Conservation (phyloP, 2,329 filamentous ascomycete species). For the Pochonia chlamydosporia region DNA sequence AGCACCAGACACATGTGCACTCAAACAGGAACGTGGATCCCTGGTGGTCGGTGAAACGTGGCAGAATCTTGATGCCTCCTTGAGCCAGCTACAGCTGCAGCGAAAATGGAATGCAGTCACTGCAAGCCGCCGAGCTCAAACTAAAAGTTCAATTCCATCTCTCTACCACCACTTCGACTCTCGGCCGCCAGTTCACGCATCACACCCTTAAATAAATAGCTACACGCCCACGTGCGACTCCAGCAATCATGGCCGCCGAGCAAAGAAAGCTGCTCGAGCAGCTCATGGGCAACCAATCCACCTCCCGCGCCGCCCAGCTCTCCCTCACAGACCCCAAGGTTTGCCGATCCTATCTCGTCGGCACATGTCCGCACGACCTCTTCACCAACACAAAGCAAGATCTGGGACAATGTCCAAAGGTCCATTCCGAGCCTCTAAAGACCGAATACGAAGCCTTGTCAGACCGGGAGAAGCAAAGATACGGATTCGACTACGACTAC, state of each 20-base stretch:
- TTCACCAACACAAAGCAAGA: slow-evolving; percentile 99
- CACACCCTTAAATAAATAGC: background rate
- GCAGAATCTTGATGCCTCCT: slow-evolving; percentile 10
- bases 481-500: slow-evolving; percentile 95
- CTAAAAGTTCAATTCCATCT: background rate
- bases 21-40: slow-evolving; percentile 4
- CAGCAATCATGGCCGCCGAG: slow-evolving; percentile 75
- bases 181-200: background rate
- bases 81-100: background rate
- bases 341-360: slow-evolving; percentile 88
- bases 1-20: too few species aligned
- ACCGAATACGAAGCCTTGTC: slow-evolving; percentile 76
- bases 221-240: background rate
- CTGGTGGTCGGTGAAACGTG: slow-evolving; percentile 15
- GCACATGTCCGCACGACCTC: slow-evolving; percentile 94
- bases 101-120: too few species aligned
- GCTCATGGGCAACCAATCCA: slow-evolving; percentile 73
- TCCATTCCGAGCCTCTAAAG: slow-evolving; percentile 85
- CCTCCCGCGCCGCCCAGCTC: slow-evolving; percentile 72
- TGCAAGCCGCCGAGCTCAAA: too few species aligned
- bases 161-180: background rate
- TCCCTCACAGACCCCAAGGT: slow-evolving; percentile 88
- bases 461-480: slow-evolving; percentile 64
- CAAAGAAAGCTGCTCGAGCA: slow-evolving; percentile 98
- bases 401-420: slow-evolving; percentile 79